Evolutionary conservation across 257 asterid species (phyloP).

Genomic region (Penstemon davidsonii): DNA sequence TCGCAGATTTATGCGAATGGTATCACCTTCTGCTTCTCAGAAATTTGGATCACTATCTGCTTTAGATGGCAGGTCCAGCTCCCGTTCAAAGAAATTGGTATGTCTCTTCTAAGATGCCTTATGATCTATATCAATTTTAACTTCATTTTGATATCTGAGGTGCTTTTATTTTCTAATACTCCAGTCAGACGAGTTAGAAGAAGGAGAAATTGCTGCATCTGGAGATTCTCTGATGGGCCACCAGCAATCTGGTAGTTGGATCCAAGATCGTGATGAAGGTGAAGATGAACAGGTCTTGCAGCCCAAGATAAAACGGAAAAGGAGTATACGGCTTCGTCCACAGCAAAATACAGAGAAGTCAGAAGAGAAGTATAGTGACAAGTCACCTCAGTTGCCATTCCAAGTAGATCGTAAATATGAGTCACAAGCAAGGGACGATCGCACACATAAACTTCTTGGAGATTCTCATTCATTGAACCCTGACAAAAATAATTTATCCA

Average conservation of each 20-base stretch:
- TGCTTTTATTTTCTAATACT: conserved; percentile 24
- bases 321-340: conserved; percentile 89
- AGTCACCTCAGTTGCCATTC: conserved; percentile 58
- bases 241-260: conserved; percentile 98
- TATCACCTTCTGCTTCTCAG: conserved; percentile 91
- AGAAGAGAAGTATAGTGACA: conserved; percentile 63
- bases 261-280: conserved; percentile 93
- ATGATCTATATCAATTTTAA: conserved; percentile 1
- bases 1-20: conserved; percentile 54
- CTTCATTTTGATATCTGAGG: conserved; percentile 14
- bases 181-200: conserved; percentile 89
- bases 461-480: conserved; percentile 50
- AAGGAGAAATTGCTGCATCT: conserved; percentile 91
- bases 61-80: conserved; percentile 76
- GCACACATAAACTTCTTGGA: conserved; percentile 49
- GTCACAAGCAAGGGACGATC: conserved; percentile 55
- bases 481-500: conserved; percentile 52
- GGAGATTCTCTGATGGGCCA: conserved; percentile 88
- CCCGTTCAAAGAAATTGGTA: conserved; percentile 83
- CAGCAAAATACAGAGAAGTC: conserved; percentile 62
- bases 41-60: conserved; percentile 99
- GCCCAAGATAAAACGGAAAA: conserved; percentile 87
- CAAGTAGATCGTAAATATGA: conserved; percentile 62
- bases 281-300: conserved; percentile 98
- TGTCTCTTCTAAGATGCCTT: conserved; percentile 23